Percentiles rank a stretch among this genome's conserved stretches.
These are phyloP conservation scores for Flueggea neowawraea DNA, from an alignment of 441 rosid genomes.

Conservation along the genomic window DNA sequence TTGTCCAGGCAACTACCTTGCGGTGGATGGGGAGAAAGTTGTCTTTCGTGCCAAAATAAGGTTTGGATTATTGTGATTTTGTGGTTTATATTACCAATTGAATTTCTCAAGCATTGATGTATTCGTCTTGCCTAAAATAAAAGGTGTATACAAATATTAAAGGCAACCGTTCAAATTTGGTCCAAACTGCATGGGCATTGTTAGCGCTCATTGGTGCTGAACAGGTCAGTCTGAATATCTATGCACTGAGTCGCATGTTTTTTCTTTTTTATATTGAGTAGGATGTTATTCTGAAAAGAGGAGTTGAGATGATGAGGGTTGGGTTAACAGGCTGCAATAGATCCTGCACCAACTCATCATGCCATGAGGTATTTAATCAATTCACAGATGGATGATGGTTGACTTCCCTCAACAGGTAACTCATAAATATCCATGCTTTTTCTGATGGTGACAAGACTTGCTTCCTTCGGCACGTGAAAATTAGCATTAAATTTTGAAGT, in stretches of 20 bases:
- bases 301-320: not conserved
- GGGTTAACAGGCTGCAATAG: constrained; percentile 38
- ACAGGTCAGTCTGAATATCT: not conserved
- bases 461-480: too few species aligned
- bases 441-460: too few species aligned
- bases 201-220: not conserved
- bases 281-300: not conserved
- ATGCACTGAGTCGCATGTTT: not conserved
- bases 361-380: constrained; percentile 58
- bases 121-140: too few species aligned
- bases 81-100: not conserved
- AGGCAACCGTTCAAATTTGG: not conserved
- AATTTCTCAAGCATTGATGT: not conserved
- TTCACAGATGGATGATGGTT: constrained; percentile 55
- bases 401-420: constrained; percentile 73
- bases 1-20: constrained; percentile 62
- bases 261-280: not conserved
- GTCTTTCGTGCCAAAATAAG: constrained; percentile 72
- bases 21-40: constrained; percentile 84
- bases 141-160: not conserved
- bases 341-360: constrained; percentile 48
- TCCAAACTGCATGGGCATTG: too few species aligned
- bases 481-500: too few species aligned
- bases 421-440: not conserved
- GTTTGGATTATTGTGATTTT: constrained; percentile 12